These are phyloP conservation scores for Fistulinella staudtii DNA, from an alignment of 1,284 basidiomycete species.

Conservation along the genomic window DNA sequence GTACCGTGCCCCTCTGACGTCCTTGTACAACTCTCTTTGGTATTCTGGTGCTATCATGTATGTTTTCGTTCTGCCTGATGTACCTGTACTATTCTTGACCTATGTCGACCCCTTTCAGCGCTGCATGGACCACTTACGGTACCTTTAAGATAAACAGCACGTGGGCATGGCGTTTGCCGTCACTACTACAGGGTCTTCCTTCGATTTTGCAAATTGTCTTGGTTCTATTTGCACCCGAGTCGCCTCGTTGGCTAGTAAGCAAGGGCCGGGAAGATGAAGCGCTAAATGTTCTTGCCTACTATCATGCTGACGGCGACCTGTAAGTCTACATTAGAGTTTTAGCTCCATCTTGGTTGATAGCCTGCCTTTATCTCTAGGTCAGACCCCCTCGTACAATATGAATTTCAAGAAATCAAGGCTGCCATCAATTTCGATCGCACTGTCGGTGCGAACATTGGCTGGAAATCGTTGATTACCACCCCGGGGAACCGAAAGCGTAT, in stretches of 20 bases:
- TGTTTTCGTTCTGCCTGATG: slow-evolving; percentile 19
- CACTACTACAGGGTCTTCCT: slow-evolving; percentile 60
- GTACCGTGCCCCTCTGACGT: slow-evolving; percentile 69
- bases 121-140: slow-evolving; percentile 74
- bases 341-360: background rate
- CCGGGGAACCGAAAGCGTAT: slow-evolving; percentile 66
- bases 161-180: slow-evolving; percentile 77
- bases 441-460: slow-evolving; percentile 55
- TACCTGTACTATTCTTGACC: background rate
- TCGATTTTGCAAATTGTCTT: slow-evolving; percentile 58
- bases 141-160: slow-evolving; percentile 60
- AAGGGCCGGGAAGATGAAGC: slow-evolving; percentile 64
- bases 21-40: slow-evolving; percentile 78
- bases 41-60: slow-evolving; percentile 71
- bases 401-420: slow-evolving; percentile 76
- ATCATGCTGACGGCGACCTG: slow-evolving; percentile 68
- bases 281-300: slow-evolving; percentile 61
- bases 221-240: slow-evolving; percentile 64
- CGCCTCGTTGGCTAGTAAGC: slow-evolving; percentile 66
- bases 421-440: slow-evolving; percentile 60
- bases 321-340: slow-evolving; percentile 15
- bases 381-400: slow-evolving; percentile 68
- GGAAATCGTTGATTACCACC: slow-evolving; percentile 54
- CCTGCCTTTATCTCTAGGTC: slow-evolving; percentile 38
- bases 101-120: slow-evolving; percentile 34